Base-by-base conservation (phyloP, 164 flowering plant genomes). In the Stephania cephalantha region DNA sequence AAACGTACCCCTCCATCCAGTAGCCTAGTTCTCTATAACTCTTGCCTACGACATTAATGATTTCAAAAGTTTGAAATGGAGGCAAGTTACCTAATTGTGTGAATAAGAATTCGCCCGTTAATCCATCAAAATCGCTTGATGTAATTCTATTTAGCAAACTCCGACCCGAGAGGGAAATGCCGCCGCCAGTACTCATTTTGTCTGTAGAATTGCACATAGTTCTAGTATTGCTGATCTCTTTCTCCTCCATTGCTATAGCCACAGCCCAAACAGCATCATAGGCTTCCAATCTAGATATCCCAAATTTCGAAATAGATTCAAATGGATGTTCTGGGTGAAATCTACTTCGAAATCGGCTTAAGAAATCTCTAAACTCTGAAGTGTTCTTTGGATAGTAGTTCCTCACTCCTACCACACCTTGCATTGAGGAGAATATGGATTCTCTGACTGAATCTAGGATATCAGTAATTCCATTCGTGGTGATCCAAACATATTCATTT, bases 401-500 rank as follows among this genome's bases (percentile, higher is more conserved):
- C 73, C 48, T 75, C 35, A 85, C 78, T 4, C 87, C 85, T 10
- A 83, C 0, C 10, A 81, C 72, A 12, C 87, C 87, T 79, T 85
- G 81, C 84, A 85, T 82, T 45, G 82, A 53, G 30, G 83, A 77
- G 52, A 78, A 74, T n/a, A 64, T 71, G 1, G 85, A 65, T 0
- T 61, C 67, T 69, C 78, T 70, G 6, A 78, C 30, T 1, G 80
- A 80, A 74, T 83, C 77, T 13, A 79, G 55, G 6, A 77, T 71
- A 63, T 74, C 73, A 44, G 85, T 69, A 5, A 78, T 31, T 17
- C 55, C 46, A 73, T 77, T 75, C 1, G 85, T 83, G 0, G 80
- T 73, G 69, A 85, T 85, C 87, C 87, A 85, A 18, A 85, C 82
- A 69, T 67, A 85, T 1, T 35, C 83, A 13, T 81, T 77, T 44